Evolutionary conservation across 2,329 filamentous ascomycete genomes (phyloP).

Genomic region (Clonostachys sp.): DNA sequence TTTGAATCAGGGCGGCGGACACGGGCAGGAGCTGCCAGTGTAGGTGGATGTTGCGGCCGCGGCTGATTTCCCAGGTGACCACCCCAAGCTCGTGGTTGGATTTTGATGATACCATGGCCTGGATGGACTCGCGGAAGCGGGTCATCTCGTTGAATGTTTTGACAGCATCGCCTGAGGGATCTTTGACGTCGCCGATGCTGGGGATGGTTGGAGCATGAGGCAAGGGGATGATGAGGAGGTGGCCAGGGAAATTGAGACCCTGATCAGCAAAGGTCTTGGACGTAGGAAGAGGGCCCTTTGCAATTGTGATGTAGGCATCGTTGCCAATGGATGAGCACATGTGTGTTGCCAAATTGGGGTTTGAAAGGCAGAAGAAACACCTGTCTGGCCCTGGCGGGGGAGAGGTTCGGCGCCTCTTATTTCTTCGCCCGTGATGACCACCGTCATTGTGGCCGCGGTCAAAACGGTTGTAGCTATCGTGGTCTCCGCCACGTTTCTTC

Average conservation of each 20-base stretch:
- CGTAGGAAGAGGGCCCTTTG: slow-evolving; percentile 82
- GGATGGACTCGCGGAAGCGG: slow-evolving; percentile 70
- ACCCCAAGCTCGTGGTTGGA: slow-evolving; percentile 63
- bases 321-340: slow-evolving; percentile 87
- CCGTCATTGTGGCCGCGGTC: slow-evolving; percentile 38
- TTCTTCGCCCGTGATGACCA: slow-evolving; percentile 33
- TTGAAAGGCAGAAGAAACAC: slow-evolving; percentile 96
- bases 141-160: slow-evolving; percentile 77
- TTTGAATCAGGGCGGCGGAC: slow-evolving; percentile 59
- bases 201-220: slow-evolving; percentile 74
- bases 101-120: slow-evolving; percentile 66
- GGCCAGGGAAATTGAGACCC: slow-evolving; percentile 70
- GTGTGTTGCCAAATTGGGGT: slow-evolving; percentile 77
- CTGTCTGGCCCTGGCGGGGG: slow-evolving; percentile 68
- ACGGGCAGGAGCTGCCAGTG: slow-evolving; percentile 94
- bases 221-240: slow-evolving; percentile 88
- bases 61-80: slow-evolving; percentile 90
- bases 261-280: slow-evolving; percentile 59
- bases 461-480: slow-evolving; percentile 52
- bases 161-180: slow-evolving; percentile 47
- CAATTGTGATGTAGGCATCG: slow-evolving; percentile 82
- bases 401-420: slow-evolving; percentile 37
- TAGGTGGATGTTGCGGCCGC: slow-evolving; percentile 73
- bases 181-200: slow-evolving; percentile 52
- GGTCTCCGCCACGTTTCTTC: slow-evolving; percentile 50